Evolutionary conservation across 129 eudicot species (phyloP).

Genomic region (Oenanthe sinensis): DNA sequence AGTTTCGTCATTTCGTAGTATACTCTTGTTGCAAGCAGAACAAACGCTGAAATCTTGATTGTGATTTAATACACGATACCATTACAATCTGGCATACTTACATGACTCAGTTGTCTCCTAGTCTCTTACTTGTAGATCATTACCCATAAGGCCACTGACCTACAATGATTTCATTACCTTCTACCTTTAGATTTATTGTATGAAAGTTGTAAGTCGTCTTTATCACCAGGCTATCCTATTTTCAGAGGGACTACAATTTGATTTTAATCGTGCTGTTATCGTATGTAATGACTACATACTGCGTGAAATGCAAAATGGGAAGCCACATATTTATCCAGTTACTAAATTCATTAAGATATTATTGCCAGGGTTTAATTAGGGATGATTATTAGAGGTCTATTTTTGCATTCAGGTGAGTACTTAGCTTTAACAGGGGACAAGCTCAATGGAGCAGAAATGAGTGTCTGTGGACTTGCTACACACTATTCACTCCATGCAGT

Average conservation of each 20-base stretch:
- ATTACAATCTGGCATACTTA: background rate
- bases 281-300: background rate
- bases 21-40: background rate
- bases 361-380: background rate
- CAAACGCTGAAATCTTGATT: background rate
- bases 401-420: constrained; percentile 62
- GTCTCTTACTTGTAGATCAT: background rate
- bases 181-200: background rate
- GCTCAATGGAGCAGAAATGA: constrained; percentile 77
- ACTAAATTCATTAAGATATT: background rate
- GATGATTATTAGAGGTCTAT: background rate
- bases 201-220: background rate
- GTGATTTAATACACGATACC: background rate
- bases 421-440: constrained; percentile 68
- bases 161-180: background rate
- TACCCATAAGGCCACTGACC: background rate
- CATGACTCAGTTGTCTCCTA: background rate
- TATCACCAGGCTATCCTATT: background rate
- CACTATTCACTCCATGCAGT: constrained; percentile 61
- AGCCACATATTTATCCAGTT: background rate
- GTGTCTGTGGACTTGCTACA: constrained; percentile 89
- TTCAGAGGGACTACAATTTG: background rate
- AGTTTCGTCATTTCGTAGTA: background rate
- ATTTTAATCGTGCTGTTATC: background rate
- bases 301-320: background rate